Evolutionary conservation across 306 rosid species (phyloP), one percentile per base, ranked within the genome.

Genomic region (Cicer cuneatum): DNA sequence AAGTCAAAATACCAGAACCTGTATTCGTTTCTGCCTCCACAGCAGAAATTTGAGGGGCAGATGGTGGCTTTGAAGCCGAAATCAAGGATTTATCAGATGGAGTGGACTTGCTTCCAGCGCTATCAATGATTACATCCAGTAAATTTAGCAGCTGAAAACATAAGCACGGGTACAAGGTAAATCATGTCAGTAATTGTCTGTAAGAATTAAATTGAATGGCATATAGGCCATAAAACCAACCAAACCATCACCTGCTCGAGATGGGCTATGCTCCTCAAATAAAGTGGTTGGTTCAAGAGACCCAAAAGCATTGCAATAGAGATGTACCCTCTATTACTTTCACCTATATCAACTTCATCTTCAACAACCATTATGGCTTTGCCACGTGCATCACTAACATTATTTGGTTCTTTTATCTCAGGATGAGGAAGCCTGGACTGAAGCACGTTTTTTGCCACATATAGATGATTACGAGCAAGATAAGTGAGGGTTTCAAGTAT

Each of bases 211-310:
- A 75, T 8, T 43, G 65, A 29, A 70, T 54, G 5, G 59, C 4
- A 76, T 67, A 24, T 33, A 24, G 53, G 69, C 10, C 8, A 39
- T 58, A 59, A 38, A 42, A 63, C 45, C 16, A 42, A 70, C 46
- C n/a, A 73, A 65, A 70, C 47, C 64, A 69, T 73, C 56, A 92
- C 99, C 99, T 95, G 99, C 78, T 95, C 99, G 72, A 95, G 96
- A 85, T 95, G 99, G 13, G 97, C 93, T 68, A 92, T 85, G 81
- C 99, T 95, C 83, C 99, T 89, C 84, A 95, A 78, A 86, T 95
- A 95, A 78, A 95, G 96, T 10, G 99, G 96, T 69, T 95, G 99
- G 76, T 83, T 87, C 81, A 95, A 85, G 47, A 95, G 98, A 82
- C 89, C 71, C 83, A 95, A 84, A 78, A 95, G 98, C 90, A 90